A percentile compares a stretch with the other conserved stretches of the same genome.
These are phyloP conservation scores for Prunus yedoensis DNA, from an alignment of 331 rosid genomes.

Conservation along the genomic window DNA sequence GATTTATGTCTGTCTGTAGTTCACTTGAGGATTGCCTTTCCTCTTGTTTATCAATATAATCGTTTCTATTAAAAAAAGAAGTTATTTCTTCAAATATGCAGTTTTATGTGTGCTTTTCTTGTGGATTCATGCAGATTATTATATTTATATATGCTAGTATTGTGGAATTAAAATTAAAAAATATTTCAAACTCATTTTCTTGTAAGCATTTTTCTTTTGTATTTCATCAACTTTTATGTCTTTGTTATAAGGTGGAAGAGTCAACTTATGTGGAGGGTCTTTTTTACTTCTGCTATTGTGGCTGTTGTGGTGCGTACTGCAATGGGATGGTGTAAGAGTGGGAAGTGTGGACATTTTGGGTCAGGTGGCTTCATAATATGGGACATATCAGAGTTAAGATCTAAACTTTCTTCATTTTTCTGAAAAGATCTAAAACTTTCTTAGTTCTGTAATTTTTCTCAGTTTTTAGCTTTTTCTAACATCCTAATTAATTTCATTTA, in stretches of 20 bases:
- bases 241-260: conserved; percentile 86
- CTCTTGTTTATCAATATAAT: too few relatives aligned
- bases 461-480: conserved; percentile 29
- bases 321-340: conserved; percentile 98
- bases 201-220: conserved; percentile 2
- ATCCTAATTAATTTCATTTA: conserved; percentile 43
- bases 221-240: neutral
- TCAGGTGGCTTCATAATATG: conserved; percentile 98
- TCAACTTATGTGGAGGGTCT: conserved; percentile 99
- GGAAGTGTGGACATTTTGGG: conserved; percentile 98
- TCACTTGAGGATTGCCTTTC: too few relatives aligned
- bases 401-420: conserved; percentile 21
- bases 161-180: neutral
- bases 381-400: conserved; percentile 91
- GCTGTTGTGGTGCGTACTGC: conserved; percentile 97
- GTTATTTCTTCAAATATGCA: neutral
- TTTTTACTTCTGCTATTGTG: conserved; percentile 94
- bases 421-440: conserved; percentile 34
- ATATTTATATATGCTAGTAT: neutral
- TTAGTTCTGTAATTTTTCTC: conserved; percentile 4
- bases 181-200: conserved; percentile 1
- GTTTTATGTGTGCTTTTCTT: neutral
- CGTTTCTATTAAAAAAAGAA: too few relatives aligned
- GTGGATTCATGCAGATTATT: neutral
- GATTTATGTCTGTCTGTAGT: too few relatives aligned